Percentiles rank a stretch among this genome's conserved stretches.
Evolutionary conservation across 106 monocot genomes (phyloP).

Genomic region (Dactylorhiza incarnata): DNA sequence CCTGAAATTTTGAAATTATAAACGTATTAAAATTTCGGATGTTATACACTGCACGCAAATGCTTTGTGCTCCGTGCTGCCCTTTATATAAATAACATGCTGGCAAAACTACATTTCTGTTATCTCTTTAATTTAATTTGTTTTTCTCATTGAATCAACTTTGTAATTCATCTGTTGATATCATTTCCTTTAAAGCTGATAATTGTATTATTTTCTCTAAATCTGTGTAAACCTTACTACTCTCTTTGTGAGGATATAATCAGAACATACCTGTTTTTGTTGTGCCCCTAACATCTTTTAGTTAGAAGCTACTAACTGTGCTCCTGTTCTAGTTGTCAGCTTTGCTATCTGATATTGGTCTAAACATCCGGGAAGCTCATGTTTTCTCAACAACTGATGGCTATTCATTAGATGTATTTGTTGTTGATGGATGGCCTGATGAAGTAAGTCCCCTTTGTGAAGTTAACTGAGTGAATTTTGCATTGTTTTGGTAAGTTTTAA

Average conservation of each 20-base stretch:
- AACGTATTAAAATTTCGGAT: no score
- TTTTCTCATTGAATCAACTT: no score
- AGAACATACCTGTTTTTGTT: background rate
- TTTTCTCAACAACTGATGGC: slow-evolving; percentile 71
- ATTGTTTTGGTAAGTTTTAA: no score
- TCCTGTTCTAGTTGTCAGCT: slow-evolving; percentile 44
- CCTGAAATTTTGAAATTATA: no score
- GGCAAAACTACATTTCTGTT: background rate
- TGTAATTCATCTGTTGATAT: no score
- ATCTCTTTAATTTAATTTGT: no score
- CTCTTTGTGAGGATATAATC: background rate
- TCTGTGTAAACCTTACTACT: background rate
- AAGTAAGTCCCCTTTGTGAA: slow-evolving; percentile 28
- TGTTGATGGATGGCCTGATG: slow-evolving; percentile 66
- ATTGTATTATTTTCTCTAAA: background rate
- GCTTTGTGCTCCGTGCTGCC: no score
- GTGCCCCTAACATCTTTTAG: background rate
- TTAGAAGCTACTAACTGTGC: slow-evolving; percentile 16
- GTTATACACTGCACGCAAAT: no score
- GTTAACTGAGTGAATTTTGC: background rate
- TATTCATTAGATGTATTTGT: slow-evolving; percentile 79
- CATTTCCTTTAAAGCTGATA: background rate
- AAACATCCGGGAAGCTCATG: slow-evolving; percentile 89
- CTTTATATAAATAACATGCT: background rate
- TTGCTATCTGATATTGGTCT: slow-evolving; percentile 64